phyloP scores from a whole-genome alignment of 169 alveolate species.

The Plasmodium relictum region DNA sequence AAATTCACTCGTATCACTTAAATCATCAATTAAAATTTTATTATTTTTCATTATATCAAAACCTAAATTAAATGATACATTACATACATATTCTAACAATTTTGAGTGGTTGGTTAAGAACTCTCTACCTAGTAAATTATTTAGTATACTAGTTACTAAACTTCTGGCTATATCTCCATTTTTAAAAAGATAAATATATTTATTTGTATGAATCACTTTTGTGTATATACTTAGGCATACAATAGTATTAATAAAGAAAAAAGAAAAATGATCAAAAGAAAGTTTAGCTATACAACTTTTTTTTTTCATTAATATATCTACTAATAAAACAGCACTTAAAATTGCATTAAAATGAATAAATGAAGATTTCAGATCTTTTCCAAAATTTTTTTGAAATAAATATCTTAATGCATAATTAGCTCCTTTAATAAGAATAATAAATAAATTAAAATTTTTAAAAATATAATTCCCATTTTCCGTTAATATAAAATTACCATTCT shows the following conservation, averaged over 20 bases:
- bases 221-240: slow-evolving; percentile 73
- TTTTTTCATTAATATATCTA: slow-evolving; percentile 69
- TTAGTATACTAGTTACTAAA: slow-evolving; percentile 44
- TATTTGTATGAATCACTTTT: slow-evolving; percentile 51
- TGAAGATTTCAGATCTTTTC: slow-evolving; percentile 27
- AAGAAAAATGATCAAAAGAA: slow-evolving; percentile 58
- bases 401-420: slow-evolving; percentile 52
- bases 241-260: slow-evolving; percentile 60
- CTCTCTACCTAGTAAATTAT: slow-evolving; percentile 59
- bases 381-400: slow-evolving; percentile 44
- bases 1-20: slow-evolving; percentile 24
- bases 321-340: slow-evolving; percentile 31
- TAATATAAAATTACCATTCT: slow-evolving; percentile 48
- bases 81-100: slow-evolving; percentile 54
- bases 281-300: slow-evolving; percentile 55
- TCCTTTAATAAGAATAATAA: slow-evolving; percentile 53
- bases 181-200: slow-evolving; percentile 42
- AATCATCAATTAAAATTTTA: slow-evolving; percentile 19
- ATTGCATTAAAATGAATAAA: slow-evolving; percentile 69
- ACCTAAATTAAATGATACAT: slow-evolving; percentile 46
- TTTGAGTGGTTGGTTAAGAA: slow-evolving; percentile 62
- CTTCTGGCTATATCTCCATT: slow-evolving; percentile 61
- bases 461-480: slow-evolving; percentile 53
- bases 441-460: slow-evolving; percentile 54
- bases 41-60: slow-evolving; percentile 71